Percentiles rank a stretch among this genome's conserved stretches.
Conservation (phyloP, 371 early-diverging fungal species). For the Saksenaea vasiformis region DNA sequence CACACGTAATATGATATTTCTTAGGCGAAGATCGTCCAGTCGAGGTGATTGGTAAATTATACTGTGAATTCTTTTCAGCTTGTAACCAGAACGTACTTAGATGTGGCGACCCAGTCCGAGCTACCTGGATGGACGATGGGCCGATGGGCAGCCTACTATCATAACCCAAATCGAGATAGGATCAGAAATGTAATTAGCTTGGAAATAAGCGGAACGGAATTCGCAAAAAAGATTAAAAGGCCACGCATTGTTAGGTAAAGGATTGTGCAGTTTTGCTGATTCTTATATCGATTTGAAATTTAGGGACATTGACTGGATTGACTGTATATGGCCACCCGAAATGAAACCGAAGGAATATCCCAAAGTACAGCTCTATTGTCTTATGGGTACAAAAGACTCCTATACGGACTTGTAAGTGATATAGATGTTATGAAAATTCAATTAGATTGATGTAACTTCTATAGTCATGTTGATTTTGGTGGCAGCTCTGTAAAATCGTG, state of each 20-base stretch:
- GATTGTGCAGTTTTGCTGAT: neutral
- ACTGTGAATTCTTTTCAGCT: neutral
- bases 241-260: conserved; percentile 76
- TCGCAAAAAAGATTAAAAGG: conserved; percentile 65
- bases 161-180: conserved; percentile 60
- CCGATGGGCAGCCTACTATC: conserved; percentile 82
- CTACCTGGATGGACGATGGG: conserved; percentile 76
- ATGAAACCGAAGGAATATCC: conserved; percentile 69
- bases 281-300: neutral
- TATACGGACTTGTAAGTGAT: conserved; percentile 84
- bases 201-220: conserved; percentile 76
- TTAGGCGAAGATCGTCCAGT: conserved; percentile 62
- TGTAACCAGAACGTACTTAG: conserved; percentile 18
- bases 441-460: conserved; percentile 2
- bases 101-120: conserved; percentile 85
- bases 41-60: conserved; percentile 65
- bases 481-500: conserved; percentile 73
- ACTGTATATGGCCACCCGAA: conserved; percentile 79
- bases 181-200: conserved; percentile 88
- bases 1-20: neutral
- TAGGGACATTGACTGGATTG: conserved; percentile 86
- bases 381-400: conserved; percentile 88
- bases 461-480: conserved; percentile 88
- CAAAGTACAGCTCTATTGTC: conserved; percentile 84
- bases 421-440: neutral